phyloP scores from a whole-genome alignment of 345 rosid genomes.

The Sisymbrium altissimum region DNA sequence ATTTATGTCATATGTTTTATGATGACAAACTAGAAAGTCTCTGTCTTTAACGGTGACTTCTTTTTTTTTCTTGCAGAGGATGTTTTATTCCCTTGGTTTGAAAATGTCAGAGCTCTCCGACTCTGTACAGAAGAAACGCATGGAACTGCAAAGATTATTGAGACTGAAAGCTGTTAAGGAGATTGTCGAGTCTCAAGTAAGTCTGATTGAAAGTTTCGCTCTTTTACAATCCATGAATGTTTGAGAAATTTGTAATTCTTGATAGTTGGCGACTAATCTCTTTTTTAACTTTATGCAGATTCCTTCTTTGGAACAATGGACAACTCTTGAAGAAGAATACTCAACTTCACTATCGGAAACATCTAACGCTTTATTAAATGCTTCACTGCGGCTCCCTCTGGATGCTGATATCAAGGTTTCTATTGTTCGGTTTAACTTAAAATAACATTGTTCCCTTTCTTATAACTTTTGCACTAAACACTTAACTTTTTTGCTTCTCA shows the following conservation, averaged over 20 bases:
- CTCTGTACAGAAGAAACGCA: slow-evolving; percentile 59
- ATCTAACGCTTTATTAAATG: slow-evolving; percentile 54
- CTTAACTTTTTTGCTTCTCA: neutral
- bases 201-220: neutral
- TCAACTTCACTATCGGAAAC: slow-evolving; percentile 53
- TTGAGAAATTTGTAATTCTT: neutral
- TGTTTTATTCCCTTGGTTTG: slow-evolving; percentile 52
- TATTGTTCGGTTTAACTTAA: neutral
- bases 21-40: neutral
- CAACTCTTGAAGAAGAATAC: slow-evolving; percentile 49
- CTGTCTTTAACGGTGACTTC: neutral
- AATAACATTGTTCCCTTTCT: neutral
- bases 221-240: neutral
- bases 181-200: slow-evolving; percentile 71
- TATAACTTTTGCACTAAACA: neutral
- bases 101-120: slow-evolving; percentile 56
- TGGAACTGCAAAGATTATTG: slow-evolving; percentile 44
- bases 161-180: slow-evolving; percentile 44
- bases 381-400: slow-evolving; percentile 60
- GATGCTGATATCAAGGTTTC: slow-evolving; percentile 57
- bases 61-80: slow-evolving; percentile 43
- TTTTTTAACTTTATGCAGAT: slow-evolving; percentile 39
- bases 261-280: neutral
- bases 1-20: neutral
- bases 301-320: slow-evolving; percentile 78